phyloP scores from a whole-genome alignment of 2,329 filamentous ascomycete species.

The Epichloe typhina region DNA sequence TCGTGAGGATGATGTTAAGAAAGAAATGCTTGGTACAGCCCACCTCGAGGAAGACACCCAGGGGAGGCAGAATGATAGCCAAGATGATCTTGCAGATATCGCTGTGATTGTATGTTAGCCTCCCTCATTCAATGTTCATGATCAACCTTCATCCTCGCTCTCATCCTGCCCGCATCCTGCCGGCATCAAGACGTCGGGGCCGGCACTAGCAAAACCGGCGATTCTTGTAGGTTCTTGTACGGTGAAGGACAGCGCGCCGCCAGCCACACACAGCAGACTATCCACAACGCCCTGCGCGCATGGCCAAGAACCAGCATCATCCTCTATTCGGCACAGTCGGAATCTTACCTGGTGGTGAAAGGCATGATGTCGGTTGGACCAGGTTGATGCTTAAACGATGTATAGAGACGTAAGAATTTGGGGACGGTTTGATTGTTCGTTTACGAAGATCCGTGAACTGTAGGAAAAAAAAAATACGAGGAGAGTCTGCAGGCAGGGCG shows the following conservation, averaged over 20 bases:
- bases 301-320: not conserved
- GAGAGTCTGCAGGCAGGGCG: not conserved
- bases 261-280: not conserved
- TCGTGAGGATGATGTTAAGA: conserved; percentile 85
- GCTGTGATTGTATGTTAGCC: conserved; percentile 13
- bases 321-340: not conserved
- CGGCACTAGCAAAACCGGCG: not conserved
- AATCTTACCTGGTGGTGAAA: conserved; percentile 44
- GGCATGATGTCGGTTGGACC: conserved; percentile 31
- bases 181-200: not conserved
- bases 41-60: conserved; percentile 89
- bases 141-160: too few relatives aligned
- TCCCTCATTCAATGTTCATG: not conserved
- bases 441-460: not conserved
- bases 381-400: not conserved
- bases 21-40: conserved; percentile 77
- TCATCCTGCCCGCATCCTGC: not conserved
- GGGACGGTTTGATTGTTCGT: not conserved
- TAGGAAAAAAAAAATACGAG: not conserved
- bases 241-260: not conserved
- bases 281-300: not conserved
- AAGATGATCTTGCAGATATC: conserved; percentile 62
- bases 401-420: not conserved
- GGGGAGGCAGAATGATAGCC: conserved; percentile 77
- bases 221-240: not conserved